Evolutionary conservation across 176 grass and related monocot species (phyloP), one percentile per base, ranked within the genome.

Genomic region (Rhynchospora breviuscula): DNA sequence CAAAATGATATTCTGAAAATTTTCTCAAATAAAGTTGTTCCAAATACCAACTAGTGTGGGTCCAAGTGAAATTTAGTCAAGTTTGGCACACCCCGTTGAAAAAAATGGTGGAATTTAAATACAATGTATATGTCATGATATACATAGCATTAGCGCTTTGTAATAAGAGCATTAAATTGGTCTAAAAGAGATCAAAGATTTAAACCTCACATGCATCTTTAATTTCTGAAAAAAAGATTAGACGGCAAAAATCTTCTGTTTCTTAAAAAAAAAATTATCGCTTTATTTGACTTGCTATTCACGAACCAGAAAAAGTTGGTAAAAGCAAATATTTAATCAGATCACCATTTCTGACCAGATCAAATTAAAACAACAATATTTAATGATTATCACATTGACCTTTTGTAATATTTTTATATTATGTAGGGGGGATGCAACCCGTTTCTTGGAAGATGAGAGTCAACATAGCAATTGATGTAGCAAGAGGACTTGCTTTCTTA

Each of bases 401-500:
- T 51, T 31, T 81, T 58, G 4, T 56, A 12, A 44, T 59, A 45
- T 18, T 77, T 85, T 77, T 85, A 11, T 22, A 40, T 57, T 59
- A 40, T 10, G 10, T 57, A 92, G 90, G 90, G 56, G 83, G 62
- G 21, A 72, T 88, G 79, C 94, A 89, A 59, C 90, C 92, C 47
- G 86, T 97, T 23, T 67, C 92, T 6, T 97, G 94, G 92, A 6
- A 21, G 11, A 88, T 62, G 63, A 87, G 94, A 58, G 56, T 94
- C 4, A 56, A 60, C 87, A 67, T 97, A 65, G 92, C 92, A 81
- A 87, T 81, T n/a, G 92, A 90, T 81, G 92, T 94, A 6, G 90
- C 92, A 62, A 84, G 90, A 7, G 94, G 94, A 1, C 13, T 97
- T 15, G 59, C 90, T 1, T 94, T 89, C 89, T 89, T 97, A 40